phyloP scores from a whole-genome alignment of 1,284 basidiomycete genomes.

The Golubevia sp. region DNA sequence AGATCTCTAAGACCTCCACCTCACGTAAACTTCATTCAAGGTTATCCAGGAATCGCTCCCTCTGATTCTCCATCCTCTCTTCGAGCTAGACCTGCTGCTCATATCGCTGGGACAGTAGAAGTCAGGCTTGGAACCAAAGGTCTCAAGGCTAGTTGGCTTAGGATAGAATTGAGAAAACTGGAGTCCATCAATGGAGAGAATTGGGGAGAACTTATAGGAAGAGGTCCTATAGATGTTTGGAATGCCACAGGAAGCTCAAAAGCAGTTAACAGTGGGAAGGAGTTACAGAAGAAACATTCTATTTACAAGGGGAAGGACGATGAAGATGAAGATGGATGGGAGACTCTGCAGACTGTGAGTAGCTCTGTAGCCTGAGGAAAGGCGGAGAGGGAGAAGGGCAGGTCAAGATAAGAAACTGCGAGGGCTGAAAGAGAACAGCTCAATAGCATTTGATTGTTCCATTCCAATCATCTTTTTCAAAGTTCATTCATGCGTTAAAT shows the following conservation, averaged over 20 bases:
- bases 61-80: constrained; percentile 4
- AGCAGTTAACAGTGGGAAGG: constrained; percentile 6
- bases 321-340: constrained; percentile 31
- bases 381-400: too few relatives aligned
- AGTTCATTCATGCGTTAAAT: too few relatives aligned
- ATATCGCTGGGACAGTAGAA: constrained; percentile 48
- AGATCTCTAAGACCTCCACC: constrained; percentile 38
- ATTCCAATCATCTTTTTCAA: too few relatives aligned
- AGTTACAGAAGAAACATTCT: neutral
- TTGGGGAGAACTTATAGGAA: constrained; percentile 56
- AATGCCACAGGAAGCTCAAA: constrained; percentile 13
- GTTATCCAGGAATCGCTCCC: constrained; percentile 51
- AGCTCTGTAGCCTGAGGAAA: too few relatives aligned
- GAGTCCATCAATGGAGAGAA: constrained; percentile 50
- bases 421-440: too few relatives aligned
- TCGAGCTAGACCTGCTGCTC: constrained; percentile 32
- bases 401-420: too few relatives aligned
- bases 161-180: constrained; percentile 56
- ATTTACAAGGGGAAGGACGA: constrained; percentile 5
- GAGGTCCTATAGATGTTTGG: constrained; percentile 54
- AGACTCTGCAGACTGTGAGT: constrained; percentile 23
- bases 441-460: too few relatives aligned
- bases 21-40: constrained; percentile 50
- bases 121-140: constrained; percentile 44
- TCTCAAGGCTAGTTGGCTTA: constrained; percentile 50